Evolutionary conservation across 2,329 filamentous ascomycete species (phyloP).

Genomic region (Fusarium austroafricanum): DNA sequence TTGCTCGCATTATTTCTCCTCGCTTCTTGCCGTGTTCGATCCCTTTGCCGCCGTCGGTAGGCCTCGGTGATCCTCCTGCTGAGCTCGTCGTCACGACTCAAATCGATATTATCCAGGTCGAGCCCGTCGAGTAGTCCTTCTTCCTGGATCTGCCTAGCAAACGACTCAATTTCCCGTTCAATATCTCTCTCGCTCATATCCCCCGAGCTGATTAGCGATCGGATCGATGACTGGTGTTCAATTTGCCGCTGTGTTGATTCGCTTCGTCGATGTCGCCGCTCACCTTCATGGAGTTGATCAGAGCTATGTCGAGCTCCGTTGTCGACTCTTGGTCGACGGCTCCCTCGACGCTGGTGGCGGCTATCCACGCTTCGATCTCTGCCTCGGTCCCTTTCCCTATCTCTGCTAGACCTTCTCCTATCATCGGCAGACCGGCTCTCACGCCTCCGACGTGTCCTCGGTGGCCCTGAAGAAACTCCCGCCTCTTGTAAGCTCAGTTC

Average conservation of each 20-base stretch:
- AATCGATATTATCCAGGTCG: constrained; percentile 87
- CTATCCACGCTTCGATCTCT: constrained; percentile 47
- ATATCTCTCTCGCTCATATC: constrained; percentile 82
- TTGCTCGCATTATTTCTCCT: constrained; percentile 57
- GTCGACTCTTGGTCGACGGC: constrained; percentile 42
- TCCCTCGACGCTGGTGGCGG: constrained; percentile 46
- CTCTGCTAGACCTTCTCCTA: constrained; percentile 48
- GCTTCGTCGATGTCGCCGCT: constrained; percentile 54
- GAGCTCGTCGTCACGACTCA: constrained; percentile 87
- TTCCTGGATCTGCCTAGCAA: constrained; percentile 87
- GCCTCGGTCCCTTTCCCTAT: constrained; percentile 22
- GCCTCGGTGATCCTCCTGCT: constrained; percentile 91
- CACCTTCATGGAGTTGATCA: constrained; percentile 54
- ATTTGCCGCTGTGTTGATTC: constrained; percentile 70
- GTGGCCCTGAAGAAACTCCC: constrained; percentile 59
- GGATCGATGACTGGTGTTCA: constrained; percentile 89
- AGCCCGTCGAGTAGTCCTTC: constrained; percentile 89
- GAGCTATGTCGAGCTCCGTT: constrained; percentile 45
- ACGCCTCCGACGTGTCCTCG: constrained; percentile 46
- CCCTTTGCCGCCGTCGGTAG: constrained; percentile 80
- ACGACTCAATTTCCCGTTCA: constrained; percentile 89
- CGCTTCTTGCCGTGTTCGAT: constrained; percentile 64
- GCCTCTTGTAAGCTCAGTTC: constrained; percentile 78
- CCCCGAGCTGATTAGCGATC: constrained; percentile 84
- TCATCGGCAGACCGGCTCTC: constrained; percentile 53